Base-by-base conservation (phyloP, 23 red algal genomes). In the Gracilaria gracilis region DNA sequence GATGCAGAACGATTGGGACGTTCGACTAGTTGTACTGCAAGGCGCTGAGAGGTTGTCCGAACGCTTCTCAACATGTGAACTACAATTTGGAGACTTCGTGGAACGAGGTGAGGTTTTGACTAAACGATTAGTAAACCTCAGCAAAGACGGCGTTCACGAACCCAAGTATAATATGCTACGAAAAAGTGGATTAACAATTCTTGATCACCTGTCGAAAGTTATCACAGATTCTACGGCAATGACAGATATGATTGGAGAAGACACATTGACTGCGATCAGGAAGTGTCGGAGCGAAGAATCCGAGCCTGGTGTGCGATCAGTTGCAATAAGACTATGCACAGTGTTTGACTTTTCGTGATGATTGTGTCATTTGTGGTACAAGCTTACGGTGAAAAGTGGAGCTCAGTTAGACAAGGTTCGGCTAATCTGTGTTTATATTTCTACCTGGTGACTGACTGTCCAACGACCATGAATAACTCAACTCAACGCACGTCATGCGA, bases 301-400 rank as follows among this genome's bases (percentile, higher is more conserved):
- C 9, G 42, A 50, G 1, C 72, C 42, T 34, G 72, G 72, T 13
- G 72, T 77, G n/a, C 72, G 72, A 16, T 77, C 72, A 31, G 72
- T 50, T 2, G 40, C 72, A 17, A 51, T 40, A 51, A 25, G 25
- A 50, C 23, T 77, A 16, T 77, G 72, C 27, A 34, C 34, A 0
- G 40, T 14, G 14, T 31, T 34, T 29, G 46, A 13, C 0, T 11
- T 69, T 19, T 69, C 64, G 28, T 69, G 64, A 69, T 36, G 0
- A 46, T 4, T 7, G 42, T 46, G 4, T 46, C 4, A 11, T 4
- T 11, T 46, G 42, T 4, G 42, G 42, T 46, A 7, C 11, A 11
- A 46, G 42, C 42, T 46, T 46, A n/a, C n/a, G n/a, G n/a, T n/a
- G 42, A 46, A 46, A 46, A 46, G 42, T 46, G 11, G 42, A 46